phyloP scores from a whole-genome alignment of 352 stramenopile species.

The Thalassiosira oceanica region DNA sequence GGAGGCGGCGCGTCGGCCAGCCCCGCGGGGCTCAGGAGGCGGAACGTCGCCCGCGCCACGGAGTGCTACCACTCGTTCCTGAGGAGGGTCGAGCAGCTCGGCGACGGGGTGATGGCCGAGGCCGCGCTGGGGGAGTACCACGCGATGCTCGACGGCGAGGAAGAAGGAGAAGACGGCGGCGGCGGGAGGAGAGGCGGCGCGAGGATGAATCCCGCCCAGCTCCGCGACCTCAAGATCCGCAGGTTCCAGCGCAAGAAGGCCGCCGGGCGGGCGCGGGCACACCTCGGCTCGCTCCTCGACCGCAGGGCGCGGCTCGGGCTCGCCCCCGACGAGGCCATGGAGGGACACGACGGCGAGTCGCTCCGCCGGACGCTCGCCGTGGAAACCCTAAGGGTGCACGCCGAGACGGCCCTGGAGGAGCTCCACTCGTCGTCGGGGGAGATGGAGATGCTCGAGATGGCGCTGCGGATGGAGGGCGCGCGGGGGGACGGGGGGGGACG shows the following conservation, averaged over 20 bases:
- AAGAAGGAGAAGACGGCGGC: constrained; percentile 3
- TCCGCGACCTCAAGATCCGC: constrained; percentile 63
- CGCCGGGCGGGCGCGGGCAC: constrained; percentile 30
- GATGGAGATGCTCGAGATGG: constrained; percentile 75
- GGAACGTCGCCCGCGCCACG: constrained; percentile 47
- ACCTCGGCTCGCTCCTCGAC: constrained; percentile 42
- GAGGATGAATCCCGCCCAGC: constrained; percentile 23
- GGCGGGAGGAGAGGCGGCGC: not conserved
- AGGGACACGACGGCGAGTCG: constrained; percentile 69
- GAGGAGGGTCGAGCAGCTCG: constrained; percentile 53
- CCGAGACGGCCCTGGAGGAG: constrained; percentile 63
- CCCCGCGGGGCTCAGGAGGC: constrained; percentile 29
- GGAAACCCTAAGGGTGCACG: constrained; percentile 46
- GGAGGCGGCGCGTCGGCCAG: not conserved
- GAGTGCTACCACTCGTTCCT: constrained; percentile 63
- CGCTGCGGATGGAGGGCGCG: constrained; percentile 54
- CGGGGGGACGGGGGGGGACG: constrained; percentile 1
- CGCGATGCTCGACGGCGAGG: constrained; percentile 37
- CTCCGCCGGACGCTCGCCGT: constrained; percentile 52
- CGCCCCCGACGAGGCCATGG: constrained; percentile 54
- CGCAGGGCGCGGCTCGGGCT: constrained; percentile 53
- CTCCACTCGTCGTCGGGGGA: constrained; percentile 56
- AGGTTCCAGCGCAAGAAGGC: constrained; percentile 62
- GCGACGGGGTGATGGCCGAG: constrained; percentile 39
- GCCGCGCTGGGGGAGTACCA: constrained; percentile 57